Evolutionary conservation across 164 flowering plant genomes (phyloP).

Genomic region (Euptelea pleiosperma): DNA sequence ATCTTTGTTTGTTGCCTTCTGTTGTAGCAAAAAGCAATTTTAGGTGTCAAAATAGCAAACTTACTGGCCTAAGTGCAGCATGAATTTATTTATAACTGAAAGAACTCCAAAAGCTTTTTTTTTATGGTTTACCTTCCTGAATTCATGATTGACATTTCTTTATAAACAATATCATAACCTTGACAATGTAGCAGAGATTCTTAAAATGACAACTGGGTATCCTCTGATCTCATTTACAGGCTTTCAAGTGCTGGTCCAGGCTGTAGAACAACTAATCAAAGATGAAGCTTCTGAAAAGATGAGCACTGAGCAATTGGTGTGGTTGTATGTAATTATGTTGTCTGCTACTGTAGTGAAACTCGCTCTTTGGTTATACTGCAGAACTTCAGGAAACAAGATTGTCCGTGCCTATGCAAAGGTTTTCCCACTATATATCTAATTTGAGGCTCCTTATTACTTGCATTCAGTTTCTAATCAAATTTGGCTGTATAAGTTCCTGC

Average conservation of each 20-base stretch:
- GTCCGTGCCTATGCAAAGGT: slow-evolving; percentile 99
- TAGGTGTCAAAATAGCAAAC: too few relatives aligned
- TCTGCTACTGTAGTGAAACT: slow-evolving; percentile 77
- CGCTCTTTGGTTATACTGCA: slow-evolving; percentile 80
- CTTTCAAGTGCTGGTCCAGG: slow-evolving; percentile 78
- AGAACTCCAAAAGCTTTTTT: too few relatives aligned
- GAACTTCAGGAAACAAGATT: slow-evolving; percentile 69
- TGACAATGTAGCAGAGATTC: background rate
- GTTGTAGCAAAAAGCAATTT: too few relatives aligned
- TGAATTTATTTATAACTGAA: too few relatives aligned
- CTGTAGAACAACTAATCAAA: slow-evolving; percentile 64
- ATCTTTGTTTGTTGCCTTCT: too few relatives aligned
- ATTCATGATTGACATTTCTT: background rate
- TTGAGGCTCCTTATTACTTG: background rate
- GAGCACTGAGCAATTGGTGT: slow-evolving; percentile 47
- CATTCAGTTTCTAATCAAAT: background rate
- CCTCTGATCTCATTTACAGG: slow-evolving; percentile 41
- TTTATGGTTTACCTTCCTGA: too few relatives aligned
- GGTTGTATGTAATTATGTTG: slow-evolving; percentile 80
- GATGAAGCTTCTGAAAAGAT: slow-evolving; percentile 47
- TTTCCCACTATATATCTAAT: background rate
- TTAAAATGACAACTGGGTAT: background rate
- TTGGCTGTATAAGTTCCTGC: too few relatives aligned
- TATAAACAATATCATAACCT: background rate
- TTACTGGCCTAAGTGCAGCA: too few relatives aligned